Conservation (phyloP, 148 eudicot genomes). For the Amaranthus palmeri region DNA sequence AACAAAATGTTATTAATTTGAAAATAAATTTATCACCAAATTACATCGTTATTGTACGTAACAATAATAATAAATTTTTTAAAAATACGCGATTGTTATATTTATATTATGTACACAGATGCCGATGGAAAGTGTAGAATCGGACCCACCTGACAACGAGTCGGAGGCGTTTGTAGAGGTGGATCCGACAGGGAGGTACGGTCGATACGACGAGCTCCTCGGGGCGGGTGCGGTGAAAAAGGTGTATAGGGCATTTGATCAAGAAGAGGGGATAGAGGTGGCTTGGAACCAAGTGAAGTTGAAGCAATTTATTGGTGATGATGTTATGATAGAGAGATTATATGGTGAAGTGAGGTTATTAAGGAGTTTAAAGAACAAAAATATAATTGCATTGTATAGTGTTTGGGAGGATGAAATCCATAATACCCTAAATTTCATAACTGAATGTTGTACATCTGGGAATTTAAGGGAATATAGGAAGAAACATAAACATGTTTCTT, state of each 20-base stretch:
- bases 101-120: not conserved
- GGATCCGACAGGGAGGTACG: conserved; percentile 72
- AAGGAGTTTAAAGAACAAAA: conserved; percentile 48
- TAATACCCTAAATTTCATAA: conserved; percentile 68
- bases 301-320: conserved; percentile 38
- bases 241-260: conserved; percentile 79
- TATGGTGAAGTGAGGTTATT: conserved; percentile 58
- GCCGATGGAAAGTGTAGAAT: conserved; percentile 31
- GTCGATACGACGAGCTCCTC: conserved; percentile 62
- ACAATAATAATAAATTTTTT: not conserved
- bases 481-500: conserved; percentile 70
- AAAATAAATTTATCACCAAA: not conserved
- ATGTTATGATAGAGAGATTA: conserved; percentile 48
- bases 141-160: conserved; percentile 30
- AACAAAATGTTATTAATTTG: not conserved
- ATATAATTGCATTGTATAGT: conserved; percentile 46
- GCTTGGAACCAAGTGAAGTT: conserved; percentile 89
- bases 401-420: conserved; percentile 49
- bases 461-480: conserved; percentile 69
- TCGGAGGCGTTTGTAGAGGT: conserved; percentile 62
- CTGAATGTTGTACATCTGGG: conserved; percentile 78
- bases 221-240: conserved; percentile 68
- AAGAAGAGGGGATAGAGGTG: conserved; percentile 83
- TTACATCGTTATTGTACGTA: no score
- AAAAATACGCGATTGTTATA: no score